phyloP scores from a whole-genome alignment of 164 flowering plant species.

The Aristolochia contorta region DNA sequence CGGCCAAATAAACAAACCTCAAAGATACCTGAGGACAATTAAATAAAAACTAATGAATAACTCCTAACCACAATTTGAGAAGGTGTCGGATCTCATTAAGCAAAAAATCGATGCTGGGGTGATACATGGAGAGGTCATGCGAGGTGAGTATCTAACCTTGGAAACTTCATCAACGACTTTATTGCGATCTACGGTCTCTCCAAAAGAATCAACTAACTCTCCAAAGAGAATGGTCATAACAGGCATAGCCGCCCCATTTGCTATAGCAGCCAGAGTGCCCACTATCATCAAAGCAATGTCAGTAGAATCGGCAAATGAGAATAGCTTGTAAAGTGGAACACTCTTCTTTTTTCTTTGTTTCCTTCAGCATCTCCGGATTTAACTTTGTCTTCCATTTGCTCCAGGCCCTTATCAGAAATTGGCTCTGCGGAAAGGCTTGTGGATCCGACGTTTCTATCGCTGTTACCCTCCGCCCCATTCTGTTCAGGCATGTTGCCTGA shows the following conservation, averaged over 20 bases:
- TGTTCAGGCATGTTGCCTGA: neutral
- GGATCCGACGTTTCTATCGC: neutral
- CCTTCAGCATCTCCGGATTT: neutral
- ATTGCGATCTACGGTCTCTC: constrained; percentile 8
- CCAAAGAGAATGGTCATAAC: constrained; percentile 38
- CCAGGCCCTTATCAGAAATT: neutral
- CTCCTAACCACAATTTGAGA: too few species aligned
- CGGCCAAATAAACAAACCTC: constrained; percentile 10
- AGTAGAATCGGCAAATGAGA: constrained; percentile 16
- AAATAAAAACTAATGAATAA: neutral
- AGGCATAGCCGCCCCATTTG: constrained; percentile 37
- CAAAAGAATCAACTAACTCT: constrained; percentile 24
- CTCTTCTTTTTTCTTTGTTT: constrained; percentile 4
- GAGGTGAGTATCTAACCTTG: constrained; percentile 19
- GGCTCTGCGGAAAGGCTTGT: neutral
- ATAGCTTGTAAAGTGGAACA: constrained; percentile 19
- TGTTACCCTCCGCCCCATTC: neutral
- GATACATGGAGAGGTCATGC: neutral
- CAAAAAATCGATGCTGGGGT: too few species aligned
- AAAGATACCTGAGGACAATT: constrained; percentile 6
- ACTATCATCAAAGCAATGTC: constrained; percentile 15
- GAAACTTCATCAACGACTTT: constrained; percentile 24
- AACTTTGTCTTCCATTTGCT: neutral
- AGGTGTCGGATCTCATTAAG: too few species aligned
- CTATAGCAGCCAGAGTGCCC: constrained; percentile 34